Conservation (phyloP, 306 rosid genomes). For the Mucuna pruriens region DNA sequence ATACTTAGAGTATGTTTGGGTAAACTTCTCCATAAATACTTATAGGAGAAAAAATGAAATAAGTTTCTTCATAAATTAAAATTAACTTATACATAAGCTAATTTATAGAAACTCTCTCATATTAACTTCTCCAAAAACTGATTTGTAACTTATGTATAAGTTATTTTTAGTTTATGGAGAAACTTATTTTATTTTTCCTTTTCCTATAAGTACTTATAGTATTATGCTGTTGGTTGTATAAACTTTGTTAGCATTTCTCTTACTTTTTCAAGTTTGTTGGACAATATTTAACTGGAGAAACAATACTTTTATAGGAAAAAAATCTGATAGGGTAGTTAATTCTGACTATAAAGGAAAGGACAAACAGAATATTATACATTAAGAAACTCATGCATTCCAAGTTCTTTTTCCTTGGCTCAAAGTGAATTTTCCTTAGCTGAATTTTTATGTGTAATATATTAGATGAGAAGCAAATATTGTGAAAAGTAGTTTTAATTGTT, state of each 20-base stretch:
- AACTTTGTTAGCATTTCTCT: background rate
- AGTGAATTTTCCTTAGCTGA: constrained; percentile 24
- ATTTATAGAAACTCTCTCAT: too few species aligned
- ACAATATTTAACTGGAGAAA: background rate
- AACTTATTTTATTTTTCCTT: too few species aligned
- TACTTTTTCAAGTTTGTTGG: background rate
- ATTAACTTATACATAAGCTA: too few species aligned
- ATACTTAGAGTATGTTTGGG: too few species aligned
- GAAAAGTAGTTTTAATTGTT: constrained; percentile 2
- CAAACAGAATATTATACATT: background rate
- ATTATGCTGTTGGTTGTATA: constrained; percentile 5
- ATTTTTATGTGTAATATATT: background rate
- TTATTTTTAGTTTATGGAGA: too few species aligned
- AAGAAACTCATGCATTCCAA: background rate
- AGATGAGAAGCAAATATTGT: constrained; percentile 16
- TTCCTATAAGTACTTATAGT: too few species aligned
- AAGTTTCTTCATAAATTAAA: too few species aligned
- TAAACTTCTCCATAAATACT: too few species aligned
- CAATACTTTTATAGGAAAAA: constrained; percentile 18
- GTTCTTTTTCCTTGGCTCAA: background rate
- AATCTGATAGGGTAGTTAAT: constrained; percentile 5
- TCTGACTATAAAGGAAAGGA: background rate
- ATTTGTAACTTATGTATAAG: too few species aligned
- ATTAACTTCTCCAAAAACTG: too few species aligned
- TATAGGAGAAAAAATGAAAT: too few species aligned